phyloP scores from a whole-genome alignment of 1,284 basidiomycete genomes.

The Ustilago shanxiensis region DNA sequence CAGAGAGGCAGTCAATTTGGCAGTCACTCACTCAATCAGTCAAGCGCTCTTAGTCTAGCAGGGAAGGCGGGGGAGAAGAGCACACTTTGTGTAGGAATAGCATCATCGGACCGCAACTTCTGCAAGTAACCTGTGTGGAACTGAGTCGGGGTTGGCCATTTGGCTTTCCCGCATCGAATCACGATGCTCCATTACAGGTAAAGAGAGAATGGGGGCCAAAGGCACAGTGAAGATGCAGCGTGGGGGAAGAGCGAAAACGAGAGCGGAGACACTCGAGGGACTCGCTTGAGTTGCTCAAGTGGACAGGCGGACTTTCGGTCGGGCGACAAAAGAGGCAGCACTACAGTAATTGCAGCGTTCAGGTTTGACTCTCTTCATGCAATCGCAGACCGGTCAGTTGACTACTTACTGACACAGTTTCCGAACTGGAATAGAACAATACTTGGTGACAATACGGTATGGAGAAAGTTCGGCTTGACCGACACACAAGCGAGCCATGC shows the following conservation, averaged over 20 bases:
- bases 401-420: neutral
- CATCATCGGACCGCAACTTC: constrained; percentile 1
- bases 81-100: constrained; percentile 5
- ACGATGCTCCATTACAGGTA: neutral
- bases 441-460: neutral
- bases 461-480: constrained; percentile 20
- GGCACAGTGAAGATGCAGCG: constrained; percentile 4
- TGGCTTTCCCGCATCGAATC: neutral
- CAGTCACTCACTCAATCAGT: no score
- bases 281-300: constrained; percentile 2
- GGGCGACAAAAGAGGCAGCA: neutral
- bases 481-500: constrained; percentile 15
- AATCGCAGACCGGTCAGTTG: constrained; percentile 11
- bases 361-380: constrained; percentile 3
- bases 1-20: no score
- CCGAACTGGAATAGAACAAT: no score
- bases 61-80: constrained; percentile 11
- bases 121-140: neutral
- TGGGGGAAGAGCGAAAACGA: constrained; percentile 11
- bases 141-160: constrained; percentile 3
- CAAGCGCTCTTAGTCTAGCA: neutral
- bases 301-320: constrained; percentile 34
- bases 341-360: no score
- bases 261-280: constrained; percentile 3
- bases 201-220: neutral